Evolutionary conservation across 805 yeast genomes (phyloP).

Genomic region (Peterozyma xylosa): DNA sequence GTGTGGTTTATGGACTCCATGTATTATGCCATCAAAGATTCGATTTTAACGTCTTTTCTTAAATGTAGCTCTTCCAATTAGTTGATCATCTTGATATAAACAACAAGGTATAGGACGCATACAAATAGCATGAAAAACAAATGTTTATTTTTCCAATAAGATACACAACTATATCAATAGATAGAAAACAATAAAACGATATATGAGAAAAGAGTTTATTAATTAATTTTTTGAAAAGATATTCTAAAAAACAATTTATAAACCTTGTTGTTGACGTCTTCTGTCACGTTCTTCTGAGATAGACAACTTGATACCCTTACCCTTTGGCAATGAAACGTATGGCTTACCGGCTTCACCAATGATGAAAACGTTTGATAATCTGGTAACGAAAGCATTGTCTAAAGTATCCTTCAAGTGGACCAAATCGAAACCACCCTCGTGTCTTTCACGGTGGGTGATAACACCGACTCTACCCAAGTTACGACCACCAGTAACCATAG

Average conservation of each 20-base stretch:
- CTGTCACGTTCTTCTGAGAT: constrained; percentile 98
- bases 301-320: constrained; percentile 95
- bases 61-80: too few relatives aligned
- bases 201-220: not conserved
- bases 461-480: constrained; percentile 98
- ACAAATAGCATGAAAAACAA: too few relatives aligned
- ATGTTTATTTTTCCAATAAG: too few relatives aligned
- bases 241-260: constrained; percentile 22
- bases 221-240: not conserved
- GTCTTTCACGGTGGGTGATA: constrained; percentile 92
- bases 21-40: too few relatives aligned
- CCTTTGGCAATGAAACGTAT: constrained; percentile 93
- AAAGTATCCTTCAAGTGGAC: constrained; percentile 94
- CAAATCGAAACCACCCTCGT: constrained; percentile 97
- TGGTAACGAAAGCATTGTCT: constrained; percentile 93
- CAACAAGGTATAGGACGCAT: too few relatives aligned
- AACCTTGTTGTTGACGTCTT: constrained; percentile 80
- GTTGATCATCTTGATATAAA: too few relatives aligned
- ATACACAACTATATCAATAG: not conserved
- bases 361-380: constrained; percentile 88
- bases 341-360: constrained; percentile 96
- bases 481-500: constrained; percentile 96
- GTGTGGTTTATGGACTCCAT: too few relatives aligned
- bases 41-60: too few relatives aligned
- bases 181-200: not conserved